Base-by-base conservation (phyloP, 805 yeast genomes). In the Barnettozyma salicaria region DNA sequence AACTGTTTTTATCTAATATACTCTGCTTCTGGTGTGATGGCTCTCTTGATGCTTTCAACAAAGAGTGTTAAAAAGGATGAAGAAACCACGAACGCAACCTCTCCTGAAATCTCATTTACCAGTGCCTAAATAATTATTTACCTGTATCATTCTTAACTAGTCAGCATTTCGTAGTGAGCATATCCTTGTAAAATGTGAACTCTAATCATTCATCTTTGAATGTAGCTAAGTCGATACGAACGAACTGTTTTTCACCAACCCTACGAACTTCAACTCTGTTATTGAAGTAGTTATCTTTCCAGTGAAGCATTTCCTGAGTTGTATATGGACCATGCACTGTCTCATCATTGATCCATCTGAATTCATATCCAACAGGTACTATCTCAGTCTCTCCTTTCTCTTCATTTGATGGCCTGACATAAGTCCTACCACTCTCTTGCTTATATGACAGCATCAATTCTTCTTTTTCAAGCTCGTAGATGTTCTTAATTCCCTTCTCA, bases 401-500 rank as follows among this genome's bases (percentile, higher is more conserved):
- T 42, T 24, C 30, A 10, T 17, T 5, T 16, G 27, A 32, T 11
- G 39, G 38, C 11, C 31, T 39, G 4, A 27, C 21, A 37, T 53
- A 58, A 7, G 54, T 52, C 16, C 53, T 47, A 0, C 80, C 80
- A 0, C 76, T 60, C 32, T 66, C 65, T 18, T 56, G 52, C 30
- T 58, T 56, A 44, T 64, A 73, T 30, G 52, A 52, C 36, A 80
- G 48, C 53, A 66, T 62, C 26, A 80, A 54, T 51, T 76, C 76
- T 47, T 81, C 89, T 41, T 73, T 59, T 6, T 69, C 67, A 52
- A 66, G 29, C 6, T 78, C 81, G 50, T 80, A 80, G 2, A 71
- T 57, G 12, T 70, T 68, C 1, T 45, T 40, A 21, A 68, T 29
- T 0, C 70, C 70, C 19, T 70, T 64, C 22, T 61, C 63, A 19